Conservation (phyloP, 345 rosid genomes). For the Clarkia xantiana region DNA sequence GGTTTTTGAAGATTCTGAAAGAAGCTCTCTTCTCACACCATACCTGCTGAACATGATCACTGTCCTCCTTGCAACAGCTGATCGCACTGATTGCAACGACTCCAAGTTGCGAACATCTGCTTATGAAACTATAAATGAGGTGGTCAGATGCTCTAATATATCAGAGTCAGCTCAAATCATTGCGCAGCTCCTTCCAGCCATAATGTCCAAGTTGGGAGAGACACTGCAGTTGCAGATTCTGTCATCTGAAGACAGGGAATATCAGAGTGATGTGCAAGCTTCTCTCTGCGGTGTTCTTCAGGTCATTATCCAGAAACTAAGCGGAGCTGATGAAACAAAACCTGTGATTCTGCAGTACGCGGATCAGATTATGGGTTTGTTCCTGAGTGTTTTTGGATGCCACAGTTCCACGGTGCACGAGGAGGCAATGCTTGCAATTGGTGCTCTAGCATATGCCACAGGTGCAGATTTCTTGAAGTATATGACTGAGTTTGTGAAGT, state of each 20-base stretch:
- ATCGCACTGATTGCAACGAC: constrained; percentile 56
- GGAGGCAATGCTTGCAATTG: constrained; percentile 98
- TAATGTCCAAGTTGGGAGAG: constrained; percentile 57
- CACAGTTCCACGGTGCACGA: constrained; percentile 92
- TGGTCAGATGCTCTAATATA: constrained; percentile 67
- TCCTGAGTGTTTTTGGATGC: constrained; percentile 75
- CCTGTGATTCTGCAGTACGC: constrained; percentile 46
- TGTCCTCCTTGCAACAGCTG: constrained; percentile 51
- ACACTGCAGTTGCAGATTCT: constrained; percentile 59
- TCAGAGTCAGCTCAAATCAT: constrained; percentile 49
- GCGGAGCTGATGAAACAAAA: constrained; percentile 50
- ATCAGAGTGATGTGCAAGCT: constrained; percentile 84
- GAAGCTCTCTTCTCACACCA: constrained; percentile 54
- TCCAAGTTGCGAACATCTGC: constrained; percentile 76
- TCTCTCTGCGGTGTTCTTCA: constrained; percentile 89
- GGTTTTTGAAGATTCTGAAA: constrained; percentile 73
- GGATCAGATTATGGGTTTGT: constrained; percentile 72
- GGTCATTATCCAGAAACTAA: constrained; percentile 81
- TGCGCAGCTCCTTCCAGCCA: constrained; percentile 59
- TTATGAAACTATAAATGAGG: constrained; percentile 86
- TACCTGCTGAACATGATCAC: constrained; percentile 49
- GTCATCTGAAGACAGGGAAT: constrained; percentile 74
- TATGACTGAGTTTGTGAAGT: constrained; percentile 64
- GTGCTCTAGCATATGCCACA: constrained; percentile 85
- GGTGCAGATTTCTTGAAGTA: constrained; percentile 70